Percentiles rank a stretch among this genome's conserved stretches.
phyloP scores from a whole-genome alignment of 1,284 basidiomycete genomes.

The Ceratobasidium sp. region DNA sequence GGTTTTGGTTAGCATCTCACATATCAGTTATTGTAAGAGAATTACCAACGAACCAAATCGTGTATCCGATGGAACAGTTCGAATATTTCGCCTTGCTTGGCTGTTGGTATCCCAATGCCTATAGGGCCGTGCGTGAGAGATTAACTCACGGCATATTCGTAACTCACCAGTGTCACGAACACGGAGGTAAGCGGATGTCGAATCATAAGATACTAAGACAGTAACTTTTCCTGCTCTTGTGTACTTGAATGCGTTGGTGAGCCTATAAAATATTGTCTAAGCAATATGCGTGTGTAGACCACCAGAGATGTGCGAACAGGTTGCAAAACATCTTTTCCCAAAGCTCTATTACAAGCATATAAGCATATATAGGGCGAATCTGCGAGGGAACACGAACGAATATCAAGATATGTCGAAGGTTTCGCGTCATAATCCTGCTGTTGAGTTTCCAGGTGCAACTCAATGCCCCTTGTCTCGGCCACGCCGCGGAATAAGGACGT shows the following conservation, averaged over 20 bases:
- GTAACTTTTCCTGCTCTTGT: constrained; percentile 52
- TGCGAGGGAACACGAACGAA: too few relatives aligned
- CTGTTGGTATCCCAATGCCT: constrained; percentile 54
- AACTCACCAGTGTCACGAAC: constrained; percentile 23
- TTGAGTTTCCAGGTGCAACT: too few relatives aligned
- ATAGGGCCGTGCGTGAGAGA: constrained; percentile 51
- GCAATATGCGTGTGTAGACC: too few relatives aligned
- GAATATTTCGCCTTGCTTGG: constrained; percentile 53
- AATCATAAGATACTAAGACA: constrained; percentile 50
- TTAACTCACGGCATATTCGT: too few relatives aligned
- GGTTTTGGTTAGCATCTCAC: too few relatives aligned
- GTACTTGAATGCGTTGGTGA: constrained; percentile 56
- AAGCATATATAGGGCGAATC: too few relatives aligned
- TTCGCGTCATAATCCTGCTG: too few relatives aligned
- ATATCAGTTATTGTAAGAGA: too few relatives aligned
- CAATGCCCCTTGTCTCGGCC: constrained; percentile 54
- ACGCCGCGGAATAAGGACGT: constrained; percentile 56
- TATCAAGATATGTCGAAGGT: too few relatives aligned
- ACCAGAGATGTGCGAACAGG: neutral
- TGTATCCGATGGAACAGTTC: constrained; percentile 56
- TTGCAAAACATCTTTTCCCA: constrained; percentile 57
- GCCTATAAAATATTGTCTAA: constrained; percentile 45
- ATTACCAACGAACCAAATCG: neutral
- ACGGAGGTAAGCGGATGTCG: constrained; percentile 16
- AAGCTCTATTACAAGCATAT: constrained; percentile 47